Conservation (phyloP, 2,329 filamentous ascomycete genomes). For the Thielaviopsis musarum region DNA sequence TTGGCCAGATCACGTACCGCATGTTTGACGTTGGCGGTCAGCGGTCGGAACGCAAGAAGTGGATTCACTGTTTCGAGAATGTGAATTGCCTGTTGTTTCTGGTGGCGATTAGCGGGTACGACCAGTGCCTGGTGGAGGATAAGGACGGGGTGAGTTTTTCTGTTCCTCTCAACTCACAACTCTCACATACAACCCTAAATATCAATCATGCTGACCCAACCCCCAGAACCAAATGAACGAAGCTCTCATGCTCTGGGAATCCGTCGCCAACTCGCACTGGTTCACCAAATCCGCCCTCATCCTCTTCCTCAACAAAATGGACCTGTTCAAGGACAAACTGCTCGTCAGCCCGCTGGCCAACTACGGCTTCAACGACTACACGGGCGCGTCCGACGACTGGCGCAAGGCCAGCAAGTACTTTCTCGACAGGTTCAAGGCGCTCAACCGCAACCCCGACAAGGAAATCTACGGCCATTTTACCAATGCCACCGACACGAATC, state of each 20-base stretch:
- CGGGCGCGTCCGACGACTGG: conserved; percentile 52
- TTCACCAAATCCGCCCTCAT: conserved; percentile 70
- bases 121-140: conserved; percentile 90
- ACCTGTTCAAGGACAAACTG: conserved; percentile 67
- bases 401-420: conserved; percentile 68
- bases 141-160: conserved; percentile 65
- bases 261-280: conserved; percentile 74
- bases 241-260: conserved; percentile 74
- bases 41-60: conserved; percentile 87
- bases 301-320: conserved; percentile 77
- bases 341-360: conserved; percentile 51
- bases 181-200: neutral
- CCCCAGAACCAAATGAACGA: conserved; percentile 78
- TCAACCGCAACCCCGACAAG: conserved; percentile 53
- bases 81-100: conserved; percentile 86
- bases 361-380: conserved; percentile 64
- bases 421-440: conserved; percentile 60
- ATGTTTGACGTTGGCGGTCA: conserved; percentile 96
- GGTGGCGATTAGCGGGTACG: conserved; percentile 89
- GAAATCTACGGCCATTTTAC: conserved; percentile 48
- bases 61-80: conserved; percentile 93
- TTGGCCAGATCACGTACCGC: conserved; percentile 81
- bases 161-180: neutral
- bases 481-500: conserved; percentile 49
- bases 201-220: conserved; percentile 14